phyloP scores from a whole-genome alignment of 768 basidiomycete genomes.

The Podaxis sp. region DNA sequence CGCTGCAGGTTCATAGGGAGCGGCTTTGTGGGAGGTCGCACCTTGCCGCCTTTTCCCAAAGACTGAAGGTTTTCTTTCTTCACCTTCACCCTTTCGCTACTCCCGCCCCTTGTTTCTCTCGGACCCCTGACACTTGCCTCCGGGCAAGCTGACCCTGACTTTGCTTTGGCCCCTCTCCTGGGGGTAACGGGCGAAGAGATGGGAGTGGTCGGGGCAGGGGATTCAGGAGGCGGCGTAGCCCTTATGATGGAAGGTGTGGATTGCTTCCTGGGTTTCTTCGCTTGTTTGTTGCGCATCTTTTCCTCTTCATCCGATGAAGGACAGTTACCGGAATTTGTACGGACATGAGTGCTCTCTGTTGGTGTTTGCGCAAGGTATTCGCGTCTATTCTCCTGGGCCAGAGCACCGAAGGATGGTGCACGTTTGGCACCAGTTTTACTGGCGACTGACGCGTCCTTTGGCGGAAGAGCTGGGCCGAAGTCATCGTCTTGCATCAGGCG shows the following conservation, averaged over 20 bases:
- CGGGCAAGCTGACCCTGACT: slow-evolving; percentile 1
- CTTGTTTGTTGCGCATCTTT: slow-evolving; percentile 54
- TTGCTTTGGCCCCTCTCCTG: slow-evolving; percentile 19
- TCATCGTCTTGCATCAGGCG: slow-evolving; percentile 52
- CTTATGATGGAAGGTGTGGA: slow-evolving; percentile 18
- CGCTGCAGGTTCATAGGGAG: slow-evolving; percentile 52
- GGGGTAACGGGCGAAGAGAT: slow-evolving; percentile 19
- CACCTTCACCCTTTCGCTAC: slow-evolving; percentile 17
- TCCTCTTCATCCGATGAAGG: slow-evolving; percentile 80
- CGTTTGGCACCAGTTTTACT: slow-evolving; percentile 45
- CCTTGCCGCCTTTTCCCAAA: slow-evolving; percentile 8
- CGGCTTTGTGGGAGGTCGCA: slow-evolving; percentile 24
- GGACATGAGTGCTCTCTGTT: slow-evolving; percentile 27
- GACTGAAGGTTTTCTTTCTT: slow-evolving; percentile 13
- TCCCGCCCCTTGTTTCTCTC: slow-evolving; percentile 20
- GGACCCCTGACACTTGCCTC: slow-evolving; percentile 19
- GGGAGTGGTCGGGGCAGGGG: slow-evolving; percentile 20
- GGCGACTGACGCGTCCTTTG: slow-evolving; percentile 29
- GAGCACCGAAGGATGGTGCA: slow-evolving; percentile 57
- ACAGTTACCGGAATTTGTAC: slow-evolving; percentile 36
- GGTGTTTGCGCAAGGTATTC: slow-evolving; percentile 17
- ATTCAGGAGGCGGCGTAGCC: slow-evolving; percentile 15
- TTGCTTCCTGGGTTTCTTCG: slow-evolving; percentile 58
- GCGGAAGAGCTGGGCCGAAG: slow-evolving; percentile 33
- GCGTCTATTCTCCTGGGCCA: slow-evolving; percentile 29